A percentile compares a stretch with the other conserved stretches of the same genome.
phyloP scores from a whole-genome alignment of 768 basidiomycete species.

The Mycena galopus region DNA sequence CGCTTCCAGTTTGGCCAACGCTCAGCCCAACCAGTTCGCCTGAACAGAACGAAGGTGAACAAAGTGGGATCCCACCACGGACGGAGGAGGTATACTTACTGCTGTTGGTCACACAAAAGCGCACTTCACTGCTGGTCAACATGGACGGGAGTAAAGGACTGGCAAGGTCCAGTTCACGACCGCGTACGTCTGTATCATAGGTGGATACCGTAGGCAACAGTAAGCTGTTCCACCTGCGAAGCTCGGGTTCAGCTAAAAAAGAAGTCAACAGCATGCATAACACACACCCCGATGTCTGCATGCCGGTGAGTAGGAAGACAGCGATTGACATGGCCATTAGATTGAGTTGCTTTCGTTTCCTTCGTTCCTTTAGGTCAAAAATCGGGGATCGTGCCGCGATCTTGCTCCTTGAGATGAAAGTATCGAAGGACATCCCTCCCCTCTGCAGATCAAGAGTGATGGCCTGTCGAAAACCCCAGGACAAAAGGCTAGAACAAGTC shows the following conservation, averaged over 20 bases:
- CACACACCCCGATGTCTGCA: background rate
- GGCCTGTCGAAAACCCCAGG: background rate
- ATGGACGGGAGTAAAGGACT: background rate
- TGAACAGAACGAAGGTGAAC: background rate
- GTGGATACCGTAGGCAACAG: background rate
- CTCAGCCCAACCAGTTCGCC: background rate
- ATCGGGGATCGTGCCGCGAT: background rate
- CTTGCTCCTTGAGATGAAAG: background rate
- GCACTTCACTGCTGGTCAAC: background rate
- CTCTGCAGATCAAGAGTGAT: background rate
- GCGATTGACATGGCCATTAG: background rate
- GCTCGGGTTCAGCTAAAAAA: too few relatives aligned
- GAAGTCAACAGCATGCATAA: too few relatives aligned
- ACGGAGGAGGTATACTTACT: background rate
- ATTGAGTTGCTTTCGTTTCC: background rate
- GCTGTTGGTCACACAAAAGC: background rate
- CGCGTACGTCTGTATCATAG: background rate
- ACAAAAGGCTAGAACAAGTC: background rate
- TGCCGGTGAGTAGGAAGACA: background rate
- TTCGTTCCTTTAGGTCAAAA: background rate
- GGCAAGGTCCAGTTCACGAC: background rate
- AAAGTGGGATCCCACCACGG: background rate
- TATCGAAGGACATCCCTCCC: background rate
- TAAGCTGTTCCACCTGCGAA: background rate
- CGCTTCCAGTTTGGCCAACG: slow-evolving; percentile 9